Percentiles rank a stretch among this genome's conserved stretches.
phyloP scores from a whole-genome alignment of 176 grass and related monocot species.

The Raddia distichophylla region DNA sequence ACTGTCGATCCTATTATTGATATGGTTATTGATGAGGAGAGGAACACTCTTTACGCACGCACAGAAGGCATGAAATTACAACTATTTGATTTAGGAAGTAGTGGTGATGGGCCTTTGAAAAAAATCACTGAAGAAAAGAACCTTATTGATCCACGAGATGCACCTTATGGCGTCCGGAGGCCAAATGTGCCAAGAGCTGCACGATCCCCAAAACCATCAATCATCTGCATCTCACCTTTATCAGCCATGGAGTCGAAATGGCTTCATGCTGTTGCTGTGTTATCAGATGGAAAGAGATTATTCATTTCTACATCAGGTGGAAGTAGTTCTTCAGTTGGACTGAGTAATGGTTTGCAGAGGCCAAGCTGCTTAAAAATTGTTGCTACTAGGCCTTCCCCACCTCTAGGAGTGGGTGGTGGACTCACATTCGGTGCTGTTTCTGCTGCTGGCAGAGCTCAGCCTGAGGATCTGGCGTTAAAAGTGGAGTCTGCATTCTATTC shows the following conservation, averaged over 20 bases:
- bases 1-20: slow-evolving; percentile 88
- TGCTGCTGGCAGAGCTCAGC: slow-evolving; percentile 70
- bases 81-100: slow-evolving; percentile 87
- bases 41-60: slow-evolving; percentile 83
- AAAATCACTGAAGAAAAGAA: slow-evolving; percentile 96
- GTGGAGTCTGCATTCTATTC: slow-evolving; percentile 94
- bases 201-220: slow-evolving; percentile 69
- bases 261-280: slow-evolving; percentile 87
- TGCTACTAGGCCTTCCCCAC: slow-evolving; percentile 91
- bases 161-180: slow-evolving; percentile 64
- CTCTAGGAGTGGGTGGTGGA: slow-evolving; percentile 65
- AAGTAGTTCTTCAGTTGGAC: slow-evolving; percentile 73
- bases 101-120: slow-evolving; percentile 69
- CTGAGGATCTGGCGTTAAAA: slow-evolving; percentile 92
- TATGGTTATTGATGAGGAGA: slow-evolving; percentile 94
- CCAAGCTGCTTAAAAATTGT: slow-evolving; percentile 92
- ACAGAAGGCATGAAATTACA: slow-evolving; percentile 91
- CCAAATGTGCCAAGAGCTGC: slow-evolving; percentile 60
- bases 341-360: slow-evolving; percentile 69
- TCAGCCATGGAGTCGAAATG: slow-evolving; percentile 87
- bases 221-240: slow-evolving; percentile 76
- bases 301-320: slow-evolving; percentile 83
- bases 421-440: slow-evolving; percentile 71
- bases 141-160: slow-evolving; percentile 83
- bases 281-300: slow-evolving; percentile 94